Base-by-base conservation (phyloP, 352 stramenopile species). In the Aphanomyces invadans region DNA sequence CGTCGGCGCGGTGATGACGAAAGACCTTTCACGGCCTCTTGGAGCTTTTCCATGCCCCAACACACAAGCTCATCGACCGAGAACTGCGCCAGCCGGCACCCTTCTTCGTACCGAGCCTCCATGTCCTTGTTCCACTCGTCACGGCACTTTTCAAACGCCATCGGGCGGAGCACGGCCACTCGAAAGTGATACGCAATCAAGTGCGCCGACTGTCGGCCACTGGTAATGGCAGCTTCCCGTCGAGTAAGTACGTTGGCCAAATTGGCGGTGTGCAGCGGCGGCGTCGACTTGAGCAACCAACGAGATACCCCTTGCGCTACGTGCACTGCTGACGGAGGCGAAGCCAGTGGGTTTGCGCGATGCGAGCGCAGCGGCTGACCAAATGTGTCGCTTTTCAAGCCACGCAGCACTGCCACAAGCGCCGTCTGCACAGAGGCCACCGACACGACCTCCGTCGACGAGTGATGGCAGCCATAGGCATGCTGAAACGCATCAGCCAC, bases 361-460 rank as follows among this genome's bases (percentile, higher is more conserved):
- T 76, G 75, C 3, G 76, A 71, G 31, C 32, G 69, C 1, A 74
- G 74, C 25, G 79, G 79, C 19, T 84, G 55, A 0, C 80, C 80
- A 63, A 86, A 89, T 3, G 80, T 89, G 51, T 87, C 78, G 54
- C 89, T 77, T 21, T 78, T 82, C 65, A 87, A 79, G 7, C 76
- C 69, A 23, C 80, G 73, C 15, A 90, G 61, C 29, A 73, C 76
- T 3, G 46, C 15, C 3, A 67, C 44, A 23, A 67, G 48, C 31
- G 49, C 60, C n/a, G 46, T 59, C 21, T 60, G 60, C 11, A 67
- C 45, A 19, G 48, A 7, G 0, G 12, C 19, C 15, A 67, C 28
- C 3, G 45, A 36, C 4, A 32, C 39, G 11, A 29, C 32, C 3
- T 33, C 31, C 19, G 12, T 25, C 25, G 54, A 17, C 36, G 31